phyloP scores from a whole-genome alignment of 768 basidiomycete species.

The Tricholoma furcatifolium region DNA sequence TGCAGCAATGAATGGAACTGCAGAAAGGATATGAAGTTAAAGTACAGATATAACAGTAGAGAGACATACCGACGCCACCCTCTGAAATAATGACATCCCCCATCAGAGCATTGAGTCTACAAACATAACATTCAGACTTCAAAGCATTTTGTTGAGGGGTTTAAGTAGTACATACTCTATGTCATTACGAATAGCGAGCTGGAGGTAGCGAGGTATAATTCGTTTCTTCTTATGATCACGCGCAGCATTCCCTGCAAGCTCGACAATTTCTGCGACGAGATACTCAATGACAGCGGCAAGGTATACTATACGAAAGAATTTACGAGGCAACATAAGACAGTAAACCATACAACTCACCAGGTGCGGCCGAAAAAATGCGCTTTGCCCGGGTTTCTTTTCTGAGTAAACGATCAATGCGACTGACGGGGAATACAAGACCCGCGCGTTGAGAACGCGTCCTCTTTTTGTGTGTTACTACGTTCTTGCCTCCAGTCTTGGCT shows the following conservation, averaged over 20 bases:
- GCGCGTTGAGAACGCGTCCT: constrained; percentile 68
- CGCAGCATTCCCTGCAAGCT: constrained; percentile 78
- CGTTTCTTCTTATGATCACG: constrained; percentile 81
- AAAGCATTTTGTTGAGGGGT: not conserved
- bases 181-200: constrained; percentile 79
- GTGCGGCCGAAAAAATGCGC: constrained; percentile 68
- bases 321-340: constrained; percentile 1
- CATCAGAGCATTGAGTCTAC: constrained; percentile 54
- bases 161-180: constrained; percentile 46
- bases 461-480: constrained; percentile 48
- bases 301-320: constrained; percentile 49
- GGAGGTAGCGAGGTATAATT: constrained; percentile 81
- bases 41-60: constrained; percentile 21
- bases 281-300: constrained; percentile 87
- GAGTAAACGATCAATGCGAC: constrained; percentile 77
- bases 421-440: constrained; percentile 74
- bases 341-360: constrained; percentile 40
- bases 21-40: not conserved
- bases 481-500: constrained; percentile 30
- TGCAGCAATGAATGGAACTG: constrained; percentile 22
- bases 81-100: constrained; percentile 69
- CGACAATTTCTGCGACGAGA: constrained; percentile 82
- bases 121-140: not conserved
- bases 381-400: constrained; percentile 74
- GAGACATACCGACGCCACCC: constrained; percentile 69